phyloP scores from a whole-genome alignment of 768 basidiomycete genomes.

The Amanita rubescens region DNA sequence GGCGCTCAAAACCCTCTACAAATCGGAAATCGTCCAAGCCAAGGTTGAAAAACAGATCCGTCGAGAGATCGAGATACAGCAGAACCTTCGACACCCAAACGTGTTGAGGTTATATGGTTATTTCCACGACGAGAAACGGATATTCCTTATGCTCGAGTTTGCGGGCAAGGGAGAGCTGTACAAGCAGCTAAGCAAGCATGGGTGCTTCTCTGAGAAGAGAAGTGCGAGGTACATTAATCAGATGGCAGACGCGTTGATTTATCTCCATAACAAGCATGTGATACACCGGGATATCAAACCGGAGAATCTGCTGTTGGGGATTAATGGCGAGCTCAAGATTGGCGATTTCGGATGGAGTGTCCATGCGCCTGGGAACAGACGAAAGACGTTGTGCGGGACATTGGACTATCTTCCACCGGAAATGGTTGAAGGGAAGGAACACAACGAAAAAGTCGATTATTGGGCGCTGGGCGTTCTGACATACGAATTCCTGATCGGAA shows the following conservation, averaged over 20 bases:
- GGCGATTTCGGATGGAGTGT: conserved; percentile 99
- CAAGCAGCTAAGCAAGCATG: conserved; percentile 84
- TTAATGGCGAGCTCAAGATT: conserved; percentile 96
- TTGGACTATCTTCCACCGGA: conserved; percentile 96
- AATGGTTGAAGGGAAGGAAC: conserved; percentile 92
- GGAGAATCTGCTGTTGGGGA: conserved; percentile 89
- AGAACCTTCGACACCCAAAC: conserved; percentile 92
- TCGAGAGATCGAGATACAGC: conserved; percentile 97
- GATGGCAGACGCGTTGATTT: conserved; percentile 93
- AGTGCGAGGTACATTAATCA: conserved; percentile 91
- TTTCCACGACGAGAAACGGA: conserved; percentile 97
- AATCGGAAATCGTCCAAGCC: conserved; percentile 87
- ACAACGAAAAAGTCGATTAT: conserved; percentile 85
- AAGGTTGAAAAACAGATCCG: conserved; percentile 96
- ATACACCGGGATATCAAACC: conserved; percentile 99
- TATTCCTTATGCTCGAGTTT: conserved; percentile 97
- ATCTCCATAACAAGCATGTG: conserved; percentile 93
- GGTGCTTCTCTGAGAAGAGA: conserved; percentile 82
- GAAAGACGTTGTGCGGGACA: conserved; percentile 91
- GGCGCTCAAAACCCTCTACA: conserved; percentile 95
- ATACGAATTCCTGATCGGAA: conserved; percentile 89
- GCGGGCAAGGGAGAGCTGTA: conserved; percentile 96
- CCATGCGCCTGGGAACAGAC: conserved; percentile 85
- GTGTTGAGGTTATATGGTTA: conserved; percentile 92
- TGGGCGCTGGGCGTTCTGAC: conserved; percentile 98